Evolutionary conservation across 2,329 filamentous ascomycete genomes (phyloP), one percentile per base, ranked within the genome.

Genomic region (Colletotrichum cordylinicola): DNA sequence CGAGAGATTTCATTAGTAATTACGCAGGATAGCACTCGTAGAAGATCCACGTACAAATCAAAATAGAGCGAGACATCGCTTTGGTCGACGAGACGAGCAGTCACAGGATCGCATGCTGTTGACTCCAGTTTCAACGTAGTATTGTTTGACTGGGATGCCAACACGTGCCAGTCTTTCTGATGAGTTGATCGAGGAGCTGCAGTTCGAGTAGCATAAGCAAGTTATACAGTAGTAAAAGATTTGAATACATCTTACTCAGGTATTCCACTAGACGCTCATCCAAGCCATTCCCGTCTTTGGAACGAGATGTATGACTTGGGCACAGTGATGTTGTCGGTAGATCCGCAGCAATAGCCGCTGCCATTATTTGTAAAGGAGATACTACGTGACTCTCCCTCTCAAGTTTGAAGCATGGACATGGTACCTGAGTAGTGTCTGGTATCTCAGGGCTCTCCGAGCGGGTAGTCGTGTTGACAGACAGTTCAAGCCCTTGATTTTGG

Each of bases 321-420:
- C 24, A 61, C 1, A 31, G 29, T 18, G 24, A n/a, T 37, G 60
- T 37, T n/a, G 60, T 37, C 5, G 60, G 13, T n/a, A 21, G 18
- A 24, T 66, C 62, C 16, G 48, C 75, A 2, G 76, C 73, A 35
- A 79, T 65, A 60, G 79, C 79, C 4, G 78, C 78, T 4, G 79
- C 75, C 72, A 80, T 75, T 48, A 81, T 80, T 37, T 80, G 71
- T 12, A 81, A 73, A 18, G 79, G 77, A 21, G 79, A 80, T 16
- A 61, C 35, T 7, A 70, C 56, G 4, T 16, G 31, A 16, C 9
- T 48, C n/a, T 61, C 10, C 10, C 21, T 62, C 27, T 62, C 33
- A 24, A 62, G 37, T n/a, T 66, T 31, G 21, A 18, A 48, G 33
- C 37, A 66, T 15, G 37, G 62, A 13, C 62, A 66, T n/a, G 62